phyloP scores from a whole-genome alignment of 352 stramenopile genomes.

The Lagenidium giganteum region DNA sequence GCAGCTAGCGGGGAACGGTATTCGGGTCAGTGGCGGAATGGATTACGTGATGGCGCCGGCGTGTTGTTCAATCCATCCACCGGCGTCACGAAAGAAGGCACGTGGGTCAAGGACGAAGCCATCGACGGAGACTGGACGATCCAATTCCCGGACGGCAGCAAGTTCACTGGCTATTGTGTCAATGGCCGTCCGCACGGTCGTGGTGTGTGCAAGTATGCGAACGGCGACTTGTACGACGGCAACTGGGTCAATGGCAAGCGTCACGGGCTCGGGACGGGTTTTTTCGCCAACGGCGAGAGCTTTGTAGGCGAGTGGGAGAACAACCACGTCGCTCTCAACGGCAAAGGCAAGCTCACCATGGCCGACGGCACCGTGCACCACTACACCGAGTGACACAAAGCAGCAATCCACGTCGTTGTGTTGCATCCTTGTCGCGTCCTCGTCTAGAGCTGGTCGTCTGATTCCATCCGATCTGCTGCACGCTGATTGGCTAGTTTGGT shows the following conservation, averaged over 20 bases:
- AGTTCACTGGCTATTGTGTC: slow-evolving; percentile 67
- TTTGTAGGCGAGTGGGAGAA: slow-evolving; percentile 78
- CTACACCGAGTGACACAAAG: slow-evolving; percentile 35
- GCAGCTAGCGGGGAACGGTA: slow-evolving; percentile 55
- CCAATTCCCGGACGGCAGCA: slow-evolving; percentile 65
- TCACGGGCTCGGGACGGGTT: slow-evolving; percentile 60
- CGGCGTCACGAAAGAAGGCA: slow-evolving; percentile 61
- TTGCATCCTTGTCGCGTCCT: no score
- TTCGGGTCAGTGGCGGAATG: slow-evolving; percentile 59
- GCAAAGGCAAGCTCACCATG: slow-evolving; percentile 59
- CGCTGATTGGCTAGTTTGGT: no score
- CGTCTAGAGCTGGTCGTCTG: no score
- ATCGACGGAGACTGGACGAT: slow-evolving; percentile 75
- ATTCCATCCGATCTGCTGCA: no score
- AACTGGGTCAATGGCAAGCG: slow-evolving; percentile 79
- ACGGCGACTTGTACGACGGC: slow-evolving; percentile 80
- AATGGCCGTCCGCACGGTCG: slow-evolving; percentile 56
- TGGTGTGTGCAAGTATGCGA: slow-evolving; percentile 77
- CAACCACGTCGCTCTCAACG: slow-evolving; percentile 78
- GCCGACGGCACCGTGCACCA: slow-evolving; percentile 70
- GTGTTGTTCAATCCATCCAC: slow-evolving; percentile 35
- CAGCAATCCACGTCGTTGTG: neutral
- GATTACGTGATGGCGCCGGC: slow-evolving; percentile 43
- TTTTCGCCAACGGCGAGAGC: slow-evolving; percentile 67
- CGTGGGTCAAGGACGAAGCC: slow-evolving; percentile 47